Conservation (phyloP, 2,329 filamentous ascomycete species). For the Whalleya microplaca region DNA sequence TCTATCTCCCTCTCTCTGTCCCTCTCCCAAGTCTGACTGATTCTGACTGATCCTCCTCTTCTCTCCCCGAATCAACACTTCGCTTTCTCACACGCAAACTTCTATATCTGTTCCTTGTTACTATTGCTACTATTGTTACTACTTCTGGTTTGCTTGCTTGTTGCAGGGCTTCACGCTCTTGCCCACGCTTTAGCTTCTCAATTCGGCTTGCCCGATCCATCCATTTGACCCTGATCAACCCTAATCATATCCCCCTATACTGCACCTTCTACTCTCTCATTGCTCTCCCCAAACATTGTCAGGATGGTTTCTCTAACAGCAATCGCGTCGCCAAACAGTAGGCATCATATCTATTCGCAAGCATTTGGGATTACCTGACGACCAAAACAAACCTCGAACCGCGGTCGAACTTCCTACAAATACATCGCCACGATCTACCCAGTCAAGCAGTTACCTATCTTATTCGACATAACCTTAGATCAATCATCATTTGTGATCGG, state of each 20-base stretch:
- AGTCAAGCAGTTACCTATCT: background rate
- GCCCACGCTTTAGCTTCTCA: constrained; percentile 34
- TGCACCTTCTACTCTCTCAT: constrained; percentile 28
- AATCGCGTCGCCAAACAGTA: constrained; percentile 56
- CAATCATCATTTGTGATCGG: constrained; percentile 14
- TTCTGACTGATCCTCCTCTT: constrained; percentile 13
- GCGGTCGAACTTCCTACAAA: constrained; percentile 29
- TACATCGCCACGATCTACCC: constrained; percentile 10
- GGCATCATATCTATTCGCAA: constrained; percentile 38
- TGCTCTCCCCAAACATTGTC: constrained; percentile 35
- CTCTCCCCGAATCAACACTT: constrained; percentile 11
- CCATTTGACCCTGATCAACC: constrained; percentile 17
- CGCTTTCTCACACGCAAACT: constrained; percentile 30
- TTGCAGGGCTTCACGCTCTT: constrained; percentile 37
- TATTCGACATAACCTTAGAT: background rate
- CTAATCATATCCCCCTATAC: constrained; percentile 26
- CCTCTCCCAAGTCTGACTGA: constrained; percentile 12
- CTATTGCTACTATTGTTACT: too few species aligned
- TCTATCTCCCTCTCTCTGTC: too few species aligned
- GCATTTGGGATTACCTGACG: constrained; percentile 32
- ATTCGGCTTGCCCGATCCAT: constrained; percentile 36
- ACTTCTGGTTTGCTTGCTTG: constrained; percentile 39
- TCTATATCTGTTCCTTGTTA: constrained; percentile 28
- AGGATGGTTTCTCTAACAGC: constrained; percentile 60
- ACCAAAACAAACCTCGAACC: constrained; percentile 25